Conservation (phyloP, 192 early-diverging fungal species). For the Coemansia sp. region DNA sequence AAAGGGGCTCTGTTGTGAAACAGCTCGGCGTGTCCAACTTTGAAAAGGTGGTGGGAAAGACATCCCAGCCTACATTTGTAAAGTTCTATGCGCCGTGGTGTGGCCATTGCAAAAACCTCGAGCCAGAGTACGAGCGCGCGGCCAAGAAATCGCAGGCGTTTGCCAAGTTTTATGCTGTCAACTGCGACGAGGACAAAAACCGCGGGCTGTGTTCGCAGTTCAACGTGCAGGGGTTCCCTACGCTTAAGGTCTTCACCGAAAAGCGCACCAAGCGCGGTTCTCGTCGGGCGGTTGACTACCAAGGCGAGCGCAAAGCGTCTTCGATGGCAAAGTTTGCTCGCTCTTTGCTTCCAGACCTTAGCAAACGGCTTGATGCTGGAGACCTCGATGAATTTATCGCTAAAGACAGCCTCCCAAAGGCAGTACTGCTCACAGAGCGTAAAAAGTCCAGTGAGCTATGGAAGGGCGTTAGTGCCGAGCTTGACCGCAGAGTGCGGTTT, state of each 20-base stretch:
- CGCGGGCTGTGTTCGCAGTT: conserved; percentile 73
- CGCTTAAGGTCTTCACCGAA: conserved; percentile 84
- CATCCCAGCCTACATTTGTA: conserved; percentile 75
- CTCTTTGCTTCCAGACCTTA: conserved; percentile 61
- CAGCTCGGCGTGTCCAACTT: conserved; percentile 65
- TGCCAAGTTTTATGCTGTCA: conserved; percentile 82
- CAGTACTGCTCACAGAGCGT: conserved; percentile 79
- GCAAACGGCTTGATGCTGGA: conserved; percentile 19
- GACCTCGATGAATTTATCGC: conserved; percentile 60
- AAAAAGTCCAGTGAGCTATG: conserved; percentile 74
- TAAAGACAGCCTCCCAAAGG: conserved; percentile 60
- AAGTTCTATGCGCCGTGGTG: conserved; percentile 98
- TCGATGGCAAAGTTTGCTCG: conserved; percentile 75
- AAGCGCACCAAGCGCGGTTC: conserved; percentile 61
- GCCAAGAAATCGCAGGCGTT: conserved; percentile 81
- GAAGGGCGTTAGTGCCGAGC: conserved; percentile 81
- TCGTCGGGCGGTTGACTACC: conserved; percentile 67
- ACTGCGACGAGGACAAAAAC: conserved; percentile 87
- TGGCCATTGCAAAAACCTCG: conserved; percentile 87
- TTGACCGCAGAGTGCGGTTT: conserved; percentile 66
- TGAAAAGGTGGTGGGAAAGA: conserved; percentile 57
- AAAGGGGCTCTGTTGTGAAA: conserved; percentile 58
- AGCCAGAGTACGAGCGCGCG: conserved; percentile 87
- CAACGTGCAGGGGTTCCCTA: conserved; percentile 90
- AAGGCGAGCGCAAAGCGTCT: conserved; percentile 80